Evolutionary conservation across 2,329 filamentous ascomycete genomes (phyloP), one percentile per base, ranked within the genome.

Genomic region (Aspergillus spinulosporus): DNA sequence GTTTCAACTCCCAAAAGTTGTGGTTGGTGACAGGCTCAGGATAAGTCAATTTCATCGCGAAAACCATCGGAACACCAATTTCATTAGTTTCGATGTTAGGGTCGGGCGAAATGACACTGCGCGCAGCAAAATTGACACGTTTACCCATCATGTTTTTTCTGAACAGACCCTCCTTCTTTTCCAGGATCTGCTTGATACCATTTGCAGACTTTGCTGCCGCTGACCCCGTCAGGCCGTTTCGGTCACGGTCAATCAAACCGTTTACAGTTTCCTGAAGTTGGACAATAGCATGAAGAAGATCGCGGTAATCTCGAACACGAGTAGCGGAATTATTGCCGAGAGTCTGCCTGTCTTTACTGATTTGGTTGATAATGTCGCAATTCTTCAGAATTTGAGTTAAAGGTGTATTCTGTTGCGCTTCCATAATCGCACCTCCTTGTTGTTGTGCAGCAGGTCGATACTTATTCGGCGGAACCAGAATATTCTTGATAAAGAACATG

Each of bases 141-240:
- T 99, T 99, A 59, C 94, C 94, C 94, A 99, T 99, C 94, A 99
- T 97, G 76, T 99, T 97, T 80, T 96, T 97, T 66, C 94, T 84
- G 80, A 99, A 99, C 31, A 99, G 82, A 62, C 94, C 94, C 70
- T 99, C 95, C 76, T 99, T 99, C 81, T 99, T 99, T 76, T 99
- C 94, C 29, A 99, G 82, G 70, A 92, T 89, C 71, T 99, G 94
- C 77, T 99, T 99, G 77, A 99, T 96, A 65, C 95, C 94, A 61
- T 96, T 92, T 59, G 95, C 90, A 52, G 90, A 88, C 54, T 87
- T 83, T 67, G 88, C 87, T 11, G 87, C 90, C 29, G 91, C 90
- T 14, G 85, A 81, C 50, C 91, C 91, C 62, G 89, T 87, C 3
- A 91, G 81, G 2, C 92, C 90, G 66, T 94, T 96, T 60, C 92